Evolutionary conservation across 139 green algal species (phyloP).

Genomic region (Tetratostichococcus sp.): DNA sequence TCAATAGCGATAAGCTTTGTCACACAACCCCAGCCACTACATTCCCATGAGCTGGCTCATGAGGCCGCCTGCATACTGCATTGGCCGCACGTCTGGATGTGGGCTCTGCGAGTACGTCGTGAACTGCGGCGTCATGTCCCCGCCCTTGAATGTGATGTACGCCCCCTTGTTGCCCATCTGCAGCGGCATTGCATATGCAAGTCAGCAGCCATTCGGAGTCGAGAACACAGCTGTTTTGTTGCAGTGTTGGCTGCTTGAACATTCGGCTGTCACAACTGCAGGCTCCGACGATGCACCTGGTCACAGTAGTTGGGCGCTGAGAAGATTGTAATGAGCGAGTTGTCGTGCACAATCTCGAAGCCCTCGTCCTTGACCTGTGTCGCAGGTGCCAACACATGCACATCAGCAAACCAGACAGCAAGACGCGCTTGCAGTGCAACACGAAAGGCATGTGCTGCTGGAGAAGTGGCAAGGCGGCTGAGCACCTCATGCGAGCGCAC

Average conservation of each 20-base stretch:
- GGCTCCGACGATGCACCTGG: slow-evolving; percentile 30
- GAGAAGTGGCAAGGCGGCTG: not conserved
- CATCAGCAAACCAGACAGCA: not conserved
- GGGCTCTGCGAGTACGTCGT: slow-evolving; percentile 80
- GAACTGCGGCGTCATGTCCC: slow-evolving; percentile 91
- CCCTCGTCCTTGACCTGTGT: slow-evolving; percentile 92
- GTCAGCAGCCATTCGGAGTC: too few relatives aligned
- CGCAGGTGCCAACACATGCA: not conserved
- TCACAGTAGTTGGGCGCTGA: slow-evolving; percentile 97
- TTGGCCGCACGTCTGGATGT: slow-evolving; percentile 87
- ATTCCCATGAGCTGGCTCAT: not conserved
- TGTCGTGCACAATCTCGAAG: slow-evolving; percentile 91
- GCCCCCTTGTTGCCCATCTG: slow-evolving; percentile 54
- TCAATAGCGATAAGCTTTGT: too few relatives aligned
- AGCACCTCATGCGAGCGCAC: slow-evolving; percentile 79
- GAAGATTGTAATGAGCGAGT: slow-evolving; percentile 91
- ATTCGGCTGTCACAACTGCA: too few relatives aligned
- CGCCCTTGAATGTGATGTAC: slow-evolving; percentile 87
- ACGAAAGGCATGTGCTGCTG: not conserved
- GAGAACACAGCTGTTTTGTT: too few relatives aligned
- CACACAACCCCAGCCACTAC: not conserved
- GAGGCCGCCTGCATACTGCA: slow-evolving; percentile 74
- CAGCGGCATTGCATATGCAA: too few relatives aligned
- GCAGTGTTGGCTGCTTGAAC: too few relatives aligned
- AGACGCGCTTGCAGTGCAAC: not conserved